Conservation (phyloP, 495 filamentous ascomycete species). For the Trichoderma asperelloides region DNA sequence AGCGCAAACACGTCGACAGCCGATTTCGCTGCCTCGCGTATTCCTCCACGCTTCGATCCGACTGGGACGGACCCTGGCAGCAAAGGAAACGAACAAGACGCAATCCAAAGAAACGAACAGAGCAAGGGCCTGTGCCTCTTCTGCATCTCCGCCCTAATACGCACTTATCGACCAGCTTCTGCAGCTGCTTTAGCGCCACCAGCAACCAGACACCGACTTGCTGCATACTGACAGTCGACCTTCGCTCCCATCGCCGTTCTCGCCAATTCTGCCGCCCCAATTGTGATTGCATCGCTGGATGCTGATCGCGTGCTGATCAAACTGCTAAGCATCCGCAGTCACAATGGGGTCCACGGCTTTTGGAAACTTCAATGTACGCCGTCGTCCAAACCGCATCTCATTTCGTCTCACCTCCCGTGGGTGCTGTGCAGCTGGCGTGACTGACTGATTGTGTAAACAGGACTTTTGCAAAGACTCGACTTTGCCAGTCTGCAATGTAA, state of each 20-base stretch:
- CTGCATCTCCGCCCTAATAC: neutral
- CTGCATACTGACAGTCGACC: neutral
- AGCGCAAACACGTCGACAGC: neutral
- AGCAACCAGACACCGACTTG: neutral
- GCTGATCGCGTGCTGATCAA: conserved; percentile 7
- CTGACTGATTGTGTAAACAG: conserved; percentile 34
- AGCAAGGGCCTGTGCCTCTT: neutral
- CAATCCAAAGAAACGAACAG: neutral
- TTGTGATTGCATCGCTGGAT: conserved; percentile 9
- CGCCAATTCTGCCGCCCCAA: neutral
- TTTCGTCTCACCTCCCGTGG: neutral
- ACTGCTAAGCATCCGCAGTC: conserved; percentile 11
- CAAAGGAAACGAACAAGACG: neutral
- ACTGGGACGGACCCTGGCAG: neutral
- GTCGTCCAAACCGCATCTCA: neutral
- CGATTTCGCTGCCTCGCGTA: neutral
- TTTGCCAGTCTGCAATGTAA: conserved; percentile 91
- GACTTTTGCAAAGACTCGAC: conserved; percentile 96
- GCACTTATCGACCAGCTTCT: neutral
- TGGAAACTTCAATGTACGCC: conserved; percentile 80
- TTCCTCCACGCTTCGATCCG: neutral
- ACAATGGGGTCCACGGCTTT: conserved; percentile 64
- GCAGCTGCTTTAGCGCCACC: conserved; percentile 7
- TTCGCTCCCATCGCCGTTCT: neutral
- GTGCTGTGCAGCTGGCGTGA: neutral